Evolutionary conservation across 2,329 filamentous ascomycete species (phyloP).

Genomic region (Pyrenophora seminiperda): DNA sequence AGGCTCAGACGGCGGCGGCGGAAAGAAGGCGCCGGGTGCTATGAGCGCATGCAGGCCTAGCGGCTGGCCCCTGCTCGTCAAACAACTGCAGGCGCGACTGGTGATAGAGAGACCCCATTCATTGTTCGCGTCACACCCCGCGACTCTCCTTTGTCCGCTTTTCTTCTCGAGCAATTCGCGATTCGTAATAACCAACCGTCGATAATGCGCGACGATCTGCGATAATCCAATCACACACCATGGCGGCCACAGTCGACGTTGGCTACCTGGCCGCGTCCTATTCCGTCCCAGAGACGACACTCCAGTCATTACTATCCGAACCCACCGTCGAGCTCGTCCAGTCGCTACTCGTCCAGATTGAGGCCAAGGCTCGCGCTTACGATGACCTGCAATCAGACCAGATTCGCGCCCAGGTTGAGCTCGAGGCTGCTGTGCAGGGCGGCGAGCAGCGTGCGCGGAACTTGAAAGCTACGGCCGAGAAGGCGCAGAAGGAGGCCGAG

Average conservation of each 20-base stretch:
- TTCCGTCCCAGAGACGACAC: conserved; percentile 67
- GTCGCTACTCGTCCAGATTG: conserved; percentile 74
- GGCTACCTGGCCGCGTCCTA: conserved; percentile 75
- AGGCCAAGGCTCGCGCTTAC: conserved; percentile 78
- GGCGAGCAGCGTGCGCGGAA: conserved; percentile 82
- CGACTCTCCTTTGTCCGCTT: conserved; percentile 35
- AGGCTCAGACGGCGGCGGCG: conserved; percentile 3
- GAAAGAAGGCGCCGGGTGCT: conserved; percentile 7
- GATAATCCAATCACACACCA: conserved; percentile 43
- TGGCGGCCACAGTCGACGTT: conserved; percentile 70
- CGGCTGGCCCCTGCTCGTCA: conserved; percentile 22
- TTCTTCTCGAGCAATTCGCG: conserved; percentile 11
- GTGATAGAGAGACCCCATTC: conserved; percentile 10
- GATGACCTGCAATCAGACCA: conserved; percentile 86
- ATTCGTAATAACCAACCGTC: neutral
- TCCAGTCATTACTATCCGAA: conserved; percentile 65
- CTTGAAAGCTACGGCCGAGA: conserved; percentile 80
- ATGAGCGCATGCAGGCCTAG: conserved; percentile 27
- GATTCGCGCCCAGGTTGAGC: conserved; percentile 85
- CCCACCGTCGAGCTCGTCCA: conserved; percentile 81
- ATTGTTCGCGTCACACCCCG: conserved; percentile 23
- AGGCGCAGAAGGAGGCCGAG: conserved; percentile 81
- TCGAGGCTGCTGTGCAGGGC: conserved; percentile 85
- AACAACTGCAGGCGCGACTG: conserved; percentile 31
- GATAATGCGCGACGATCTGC: conserved; percentile 31